phyloP scores from a whole-genome alignment of 768 basidiomycete genomes.

The Tylopilus felleus region DNA sequence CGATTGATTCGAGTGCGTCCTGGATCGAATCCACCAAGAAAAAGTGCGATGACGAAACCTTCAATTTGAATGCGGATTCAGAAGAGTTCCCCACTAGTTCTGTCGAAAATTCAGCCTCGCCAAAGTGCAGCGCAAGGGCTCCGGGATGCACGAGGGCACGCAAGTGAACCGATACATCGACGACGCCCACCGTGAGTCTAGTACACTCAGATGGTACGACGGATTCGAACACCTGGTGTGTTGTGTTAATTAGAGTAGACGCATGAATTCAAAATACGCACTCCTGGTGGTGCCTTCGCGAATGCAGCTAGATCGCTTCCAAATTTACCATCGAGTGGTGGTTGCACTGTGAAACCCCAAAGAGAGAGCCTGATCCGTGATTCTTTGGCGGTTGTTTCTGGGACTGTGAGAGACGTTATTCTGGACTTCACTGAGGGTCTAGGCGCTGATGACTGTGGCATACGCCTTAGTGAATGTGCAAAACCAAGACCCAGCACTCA shows the following conservation, averaged over 20 bases:
- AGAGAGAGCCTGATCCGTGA: slow-evolving; percentile 65
- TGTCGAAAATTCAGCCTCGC: slow-evolving; percentile 65
- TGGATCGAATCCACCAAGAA: slow-evolving; percentile 54
- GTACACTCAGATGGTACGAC: slow-evolving; percentile 91
- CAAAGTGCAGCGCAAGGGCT: slow-evolving; percentile 62
- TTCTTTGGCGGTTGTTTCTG: slow-evolving; percentile 70
- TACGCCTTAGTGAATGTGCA: slow-evolving; percentile 1
- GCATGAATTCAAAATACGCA: slow-evolving; percentile 38
- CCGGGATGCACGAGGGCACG: slow-evolving; percentile 59
- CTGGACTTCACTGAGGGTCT: slow-evolving; percentile 57
- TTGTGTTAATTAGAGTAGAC: not conserved
- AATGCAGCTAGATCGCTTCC: slow-evolving; percentile 59
- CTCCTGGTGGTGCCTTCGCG: slow-evolving; percentile 83
- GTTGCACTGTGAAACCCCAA: slow-evolving; percentile 58
- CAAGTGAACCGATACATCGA: slow-evolving; percentile 63
- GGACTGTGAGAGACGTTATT: slow-evolving; percentile 61
- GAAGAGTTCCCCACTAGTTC: slow-evolving; percentile 67
- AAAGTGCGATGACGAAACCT: slow-evolving; percentile 47
- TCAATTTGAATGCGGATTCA: slow-evolving; percentile 50
- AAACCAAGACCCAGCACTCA: slow-evolving; percentile 32
- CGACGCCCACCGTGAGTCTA: slow-evolving; percentile 56
- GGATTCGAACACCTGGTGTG: slow-evolving; percentile 76
- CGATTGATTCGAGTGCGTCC: slow-evolving; percentile 23
- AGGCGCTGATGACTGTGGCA: slow-evolving; percentile 40
- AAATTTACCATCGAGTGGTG: slow-evolving; percentile 63